phyloP scores from a whole-genome alignment of 2,329 filamentous ascomycete species.

The Amphichorda felina region DNA sequence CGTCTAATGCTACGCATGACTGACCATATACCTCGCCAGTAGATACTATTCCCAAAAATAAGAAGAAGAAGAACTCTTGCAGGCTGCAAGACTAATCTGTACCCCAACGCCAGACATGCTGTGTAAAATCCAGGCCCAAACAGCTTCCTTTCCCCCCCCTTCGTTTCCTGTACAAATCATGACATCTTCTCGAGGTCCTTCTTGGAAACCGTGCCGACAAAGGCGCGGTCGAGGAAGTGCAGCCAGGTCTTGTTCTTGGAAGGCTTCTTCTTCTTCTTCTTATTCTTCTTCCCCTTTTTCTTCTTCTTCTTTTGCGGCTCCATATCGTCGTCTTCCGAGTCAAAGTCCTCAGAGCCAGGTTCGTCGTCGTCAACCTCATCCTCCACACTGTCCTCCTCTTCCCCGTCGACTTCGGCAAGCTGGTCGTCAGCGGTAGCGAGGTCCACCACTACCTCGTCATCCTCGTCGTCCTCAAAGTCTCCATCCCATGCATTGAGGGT shows the following conservation, averaged over 20 bases:
- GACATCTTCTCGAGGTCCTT: conserved; percentile 48
- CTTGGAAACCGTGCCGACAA: conserved; percentile 59
- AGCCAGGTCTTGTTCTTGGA: conserved; percentile 60
- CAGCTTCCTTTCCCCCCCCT: no score
- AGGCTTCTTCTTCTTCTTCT: conserved; percentile 39
- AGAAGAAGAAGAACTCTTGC: no score
- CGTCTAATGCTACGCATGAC: no score
- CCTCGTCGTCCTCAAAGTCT: conserved; percentile 9
- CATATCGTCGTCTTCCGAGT: conserved; percentile 11
- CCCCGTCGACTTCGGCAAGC: conserved; percentile 7
- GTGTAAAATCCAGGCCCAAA: no score
- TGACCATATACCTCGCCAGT: no score
- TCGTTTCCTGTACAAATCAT: not conserved
- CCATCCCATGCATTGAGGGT: conserved; percentile 16
- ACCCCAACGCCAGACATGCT: not conserved
- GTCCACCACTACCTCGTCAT: conserved; percentile 14
- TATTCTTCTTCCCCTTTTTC: conserved; percentile 29
- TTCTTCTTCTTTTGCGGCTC: conserved; percentile 34
- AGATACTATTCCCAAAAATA: no score
- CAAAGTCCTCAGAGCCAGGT: conserved; percentile 6
- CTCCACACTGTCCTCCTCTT: conserved; percentile 17
- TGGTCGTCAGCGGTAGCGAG: no score
- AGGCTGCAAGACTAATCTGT: not conserved
- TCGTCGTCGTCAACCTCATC: conserved; percentile 13
- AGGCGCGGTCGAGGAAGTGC: conserved; percentile 66